Conservation (phyloP, 2,329 filamentous ascomycete genomes). For the Mycocentrospora acerina region DNA sequence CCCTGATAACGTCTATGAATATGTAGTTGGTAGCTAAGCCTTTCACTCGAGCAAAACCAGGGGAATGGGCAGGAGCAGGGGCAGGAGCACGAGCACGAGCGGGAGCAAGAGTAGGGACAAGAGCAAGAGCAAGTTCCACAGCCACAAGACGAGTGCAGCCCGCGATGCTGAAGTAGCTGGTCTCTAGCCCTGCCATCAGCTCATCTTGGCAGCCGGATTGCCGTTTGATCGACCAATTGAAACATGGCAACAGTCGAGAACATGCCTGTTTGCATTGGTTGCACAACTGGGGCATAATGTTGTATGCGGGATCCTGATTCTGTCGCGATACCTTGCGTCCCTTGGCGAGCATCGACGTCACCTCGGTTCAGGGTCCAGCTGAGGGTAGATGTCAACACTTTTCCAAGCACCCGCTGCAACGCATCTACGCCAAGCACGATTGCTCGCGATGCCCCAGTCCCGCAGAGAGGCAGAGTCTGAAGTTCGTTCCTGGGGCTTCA, state of each 20-base stretch:
- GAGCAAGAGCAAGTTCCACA: too few species aligned
- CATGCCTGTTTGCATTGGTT: neutral
- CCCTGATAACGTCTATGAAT: too few species aligned
- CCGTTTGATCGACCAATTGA: constrained; percentile 22
- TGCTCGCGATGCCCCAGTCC: constrained; percentile 43
- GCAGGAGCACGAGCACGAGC: too few species aligned
- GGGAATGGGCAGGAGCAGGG: too few species aligned
- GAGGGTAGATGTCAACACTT: constrained; percentile 1
- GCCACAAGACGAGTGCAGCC: constrained; percentile 15
- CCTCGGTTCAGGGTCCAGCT: constrained; percentile 5
- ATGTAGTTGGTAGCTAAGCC: too few species aligned
- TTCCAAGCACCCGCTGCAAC: constrained; percentile 11
- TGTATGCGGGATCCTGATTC: neutral
- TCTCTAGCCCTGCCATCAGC: constrained; percentile 12
- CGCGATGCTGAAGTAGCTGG: constrained; percentile 15
- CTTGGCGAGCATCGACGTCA: constrained; percentile 4
- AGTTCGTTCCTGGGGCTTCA: constrained; percentile 70
- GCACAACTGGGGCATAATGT: constrained; percentile 1
- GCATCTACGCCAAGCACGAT: constrained; percentile 15
- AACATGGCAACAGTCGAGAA: constrained; percentile 6
- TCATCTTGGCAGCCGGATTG: constrained; percentile 25
- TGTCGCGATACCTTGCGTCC: neutral
- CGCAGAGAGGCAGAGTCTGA: constrained; percentile 58
- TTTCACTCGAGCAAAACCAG: too few species aligned
- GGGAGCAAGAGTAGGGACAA: too few species aligned